Evolutionary conservation across 192 early-diverging fungal species (phyloP).

Genomic region (Entrophospora sp.): DNA sequence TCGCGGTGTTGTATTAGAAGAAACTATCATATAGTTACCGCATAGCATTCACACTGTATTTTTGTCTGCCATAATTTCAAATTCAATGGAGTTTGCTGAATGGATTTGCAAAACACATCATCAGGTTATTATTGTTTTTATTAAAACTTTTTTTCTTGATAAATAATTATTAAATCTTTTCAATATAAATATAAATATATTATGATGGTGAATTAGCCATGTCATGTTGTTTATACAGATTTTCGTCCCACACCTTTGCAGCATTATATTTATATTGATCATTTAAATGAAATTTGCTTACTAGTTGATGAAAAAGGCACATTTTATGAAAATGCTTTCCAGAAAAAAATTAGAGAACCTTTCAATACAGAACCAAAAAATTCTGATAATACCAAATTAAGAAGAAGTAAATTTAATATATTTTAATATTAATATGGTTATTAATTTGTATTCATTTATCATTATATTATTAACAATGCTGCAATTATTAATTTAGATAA

Average conservation of each 20-base stretch:
- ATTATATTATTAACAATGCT: neutral
- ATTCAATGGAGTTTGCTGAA: slow-evolving; percentile 97
- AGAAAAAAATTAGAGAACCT: slow-evolving; percentile 59
- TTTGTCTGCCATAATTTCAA: slow-evolving; percentile 96
- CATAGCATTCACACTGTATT: slow-evolving; percentile 90
- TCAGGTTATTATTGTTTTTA: slow-evolving; percentile 33
- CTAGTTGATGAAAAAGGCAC: slow-evolving; percentile 92
- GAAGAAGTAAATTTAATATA: slow-evolving; percentile 41
- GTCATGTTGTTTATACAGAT: slow-evolving; percentile 97
- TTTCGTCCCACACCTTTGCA: slow-evolving; percentile 95
- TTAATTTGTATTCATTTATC: neutral
- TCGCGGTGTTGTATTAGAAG: slow-evolving; percentile 98
- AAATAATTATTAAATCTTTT: no score
- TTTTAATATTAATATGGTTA: slow-evolving; percentile 10
- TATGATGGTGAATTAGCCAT: slow-evolving; percentile 56
- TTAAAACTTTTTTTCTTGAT: neutral
- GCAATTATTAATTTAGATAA: slow-evolving; percentile 12
- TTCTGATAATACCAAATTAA: slow-evolving; percentile 39
- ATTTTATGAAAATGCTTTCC: slow-evolving; percentile 95
- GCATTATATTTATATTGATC: slow-evolving; percentile 90
- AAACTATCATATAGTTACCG: slow-evolving; percentile 92
- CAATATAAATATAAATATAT: neutral
- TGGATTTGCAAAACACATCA: slow-evolving; percentile 95
- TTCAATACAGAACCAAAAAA: slow-evolving; percentile 36
- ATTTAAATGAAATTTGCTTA: slow-evolving; percentile 87